Evolutionary conservation across 352 stramenopile species (phyloP).

Genomic region (Chrysophaeum taylorii): DNA sequence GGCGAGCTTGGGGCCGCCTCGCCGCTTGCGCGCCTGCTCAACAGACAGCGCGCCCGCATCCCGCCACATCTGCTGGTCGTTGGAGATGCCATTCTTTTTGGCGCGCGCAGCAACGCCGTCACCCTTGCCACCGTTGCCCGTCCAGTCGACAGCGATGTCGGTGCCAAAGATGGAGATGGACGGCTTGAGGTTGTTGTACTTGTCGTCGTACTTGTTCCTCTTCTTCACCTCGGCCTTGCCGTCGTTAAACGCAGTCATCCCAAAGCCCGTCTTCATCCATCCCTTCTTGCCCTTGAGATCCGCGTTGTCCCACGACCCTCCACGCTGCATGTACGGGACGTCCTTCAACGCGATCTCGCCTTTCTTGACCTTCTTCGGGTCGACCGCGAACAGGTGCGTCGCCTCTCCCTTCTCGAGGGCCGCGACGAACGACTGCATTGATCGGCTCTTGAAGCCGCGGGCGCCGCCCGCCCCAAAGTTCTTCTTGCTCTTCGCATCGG

Average conservation of each 20-base stretch:
- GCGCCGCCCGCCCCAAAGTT: background rate
- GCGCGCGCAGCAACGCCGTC: background rate
- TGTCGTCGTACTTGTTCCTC: background rate
- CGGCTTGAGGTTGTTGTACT: background rate
- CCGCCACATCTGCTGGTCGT: constrained; percentile 15
- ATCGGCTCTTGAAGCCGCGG: constrained; percentile 7
- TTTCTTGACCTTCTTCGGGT: constrained; percentile 1
- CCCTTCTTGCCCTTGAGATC: background rate
- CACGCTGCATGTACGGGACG: constrained; percentile 12
- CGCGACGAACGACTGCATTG: constrained; percentile 8
- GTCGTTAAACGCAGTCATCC: constrained; percentile 3
- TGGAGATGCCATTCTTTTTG: constrained; percentile 3
- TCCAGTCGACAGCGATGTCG: no score
- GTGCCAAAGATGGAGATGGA: background rate
- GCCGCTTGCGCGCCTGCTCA: background rate
- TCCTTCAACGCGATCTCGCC: constrained; percentile 7
- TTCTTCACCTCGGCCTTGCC: background rate
- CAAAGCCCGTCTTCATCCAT: background rate
- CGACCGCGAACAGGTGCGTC: background rate
- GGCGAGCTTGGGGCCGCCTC: background rate
- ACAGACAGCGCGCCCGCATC: background rate
- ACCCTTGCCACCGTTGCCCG: background rate
- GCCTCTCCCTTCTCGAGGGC: background rate
- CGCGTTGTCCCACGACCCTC: background rate
- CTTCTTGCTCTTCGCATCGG: background rate